Conservation (phyloP, 106 monocot genomes). For the Chionographis japonica region DNA sequence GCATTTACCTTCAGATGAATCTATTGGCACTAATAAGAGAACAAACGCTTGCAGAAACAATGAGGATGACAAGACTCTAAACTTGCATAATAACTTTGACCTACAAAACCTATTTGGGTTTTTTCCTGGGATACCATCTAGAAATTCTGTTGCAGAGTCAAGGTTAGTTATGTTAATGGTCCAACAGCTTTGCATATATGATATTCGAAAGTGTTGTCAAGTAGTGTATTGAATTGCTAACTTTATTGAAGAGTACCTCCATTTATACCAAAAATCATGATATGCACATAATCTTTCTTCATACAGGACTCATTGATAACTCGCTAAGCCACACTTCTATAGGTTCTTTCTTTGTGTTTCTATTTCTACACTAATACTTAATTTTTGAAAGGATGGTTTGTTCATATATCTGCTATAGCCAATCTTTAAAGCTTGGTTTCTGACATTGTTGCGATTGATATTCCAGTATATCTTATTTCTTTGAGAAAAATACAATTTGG, state of each 20-base stretch:
- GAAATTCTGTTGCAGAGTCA: conserved; percentile 14
- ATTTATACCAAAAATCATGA: not conserved
- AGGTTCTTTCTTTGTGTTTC: too few species aligned
- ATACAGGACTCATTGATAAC: too few species aligned
- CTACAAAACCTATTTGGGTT: conserved; percentile 33
- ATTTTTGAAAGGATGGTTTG: too few species aligned
- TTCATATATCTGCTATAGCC: too few species aligned
- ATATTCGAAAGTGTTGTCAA: not conserved
- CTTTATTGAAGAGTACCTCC: not conserved
- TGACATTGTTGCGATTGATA: too few species aligned
- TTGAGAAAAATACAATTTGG: too few species aligned
- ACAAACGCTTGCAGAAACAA: conserved; percentile 5
- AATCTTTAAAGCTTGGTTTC: too few species aligned
- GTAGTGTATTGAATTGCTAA: not conserved
- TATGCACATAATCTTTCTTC: too few species aligned
- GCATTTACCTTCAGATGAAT: conserved; percentile 5
- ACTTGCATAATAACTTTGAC: conserved; percentile 27
- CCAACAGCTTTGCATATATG: not conserved
- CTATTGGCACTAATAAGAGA: not conserved
- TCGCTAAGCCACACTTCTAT: too few species aligned
- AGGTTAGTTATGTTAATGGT: conserved; percentile 45
- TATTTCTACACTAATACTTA: too few species aligned
- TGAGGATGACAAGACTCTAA: conserved; percentile 6
- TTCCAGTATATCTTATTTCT: too few species aligned
- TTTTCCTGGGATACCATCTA: conserved; percentile 20